Conservation (phyloP, 805 yeast species). For the Starmera quercuum region DNA sequence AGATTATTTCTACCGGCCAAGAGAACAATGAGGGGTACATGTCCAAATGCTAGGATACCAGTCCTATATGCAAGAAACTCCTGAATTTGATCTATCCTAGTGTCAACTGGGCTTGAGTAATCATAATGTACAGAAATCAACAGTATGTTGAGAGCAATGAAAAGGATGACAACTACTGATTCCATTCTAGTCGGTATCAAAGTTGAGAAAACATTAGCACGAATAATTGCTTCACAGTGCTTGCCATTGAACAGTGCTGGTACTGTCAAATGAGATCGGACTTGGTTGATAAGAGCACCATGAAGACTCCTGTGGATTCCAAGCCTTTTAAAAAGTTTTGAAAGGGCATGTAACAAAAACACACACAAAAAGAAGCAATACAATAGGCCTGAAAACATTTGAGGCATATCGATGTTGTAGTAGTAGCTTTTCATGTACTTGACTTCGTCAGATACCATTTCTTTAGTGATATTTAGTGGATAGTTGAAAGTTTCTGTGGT, state of each 20-base stretch:
- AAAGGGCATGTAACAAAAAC: slow-evolving; percentile 25
- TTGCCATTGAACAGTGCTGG: slow-evolving; percentile 15
- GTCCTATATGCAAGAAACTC: slow-evolving; percentile 14
- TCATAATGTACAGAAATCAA: slow-evolving; percentile 9
- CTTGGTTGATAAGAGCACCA: slow-evolving; percentile 10
- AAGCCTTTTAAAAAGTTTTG: slow-evolving; percentile 21
- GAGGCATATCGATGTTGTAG: slow-evolving; percentile 13
- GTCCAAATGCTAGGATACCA: slow-evolving; percentile 21
- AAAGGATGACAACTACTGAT: slow-evolving; percentile 25
- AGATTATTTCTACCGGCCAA: slow-evolving; percentile 72
- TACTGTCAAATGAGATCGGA: slow-evolving; percentile 10
- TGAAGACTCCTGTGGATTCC: slow-evolving; percentile 12
- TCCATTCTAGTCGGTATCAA: slow-evolving; percentile 17
- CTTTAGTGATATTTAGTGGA: slow-evolving; percentile 7
- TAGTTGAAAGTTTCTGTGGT: slow-evolving; percentile 4
- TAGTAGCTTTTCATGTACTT: slow-evolving; percentile 3
- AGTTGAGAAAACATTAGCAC: slow-evolving; percentile 5
- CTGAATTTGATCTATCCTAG: not conserved
- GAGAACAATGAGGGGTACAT: slow-evolving; percentile 46
- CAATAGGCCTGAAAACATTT: slow-evolving; percentile 22
- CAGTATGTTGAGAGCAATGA: slow-evolving; percentile 18
- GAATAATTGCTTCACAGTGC: slow-evolving; percentile 5
- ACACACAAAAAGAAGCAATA: slow-evolving; percentile 31
- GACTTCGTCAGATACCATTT: not conserved
- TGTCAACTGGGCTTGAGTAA: not conserved